These are phyloP conservation scores for Didymellaceae sp. DNA, from an alignment of 2,329 filamentous ascomycete species.

Conservation along the genomic window DNA sequence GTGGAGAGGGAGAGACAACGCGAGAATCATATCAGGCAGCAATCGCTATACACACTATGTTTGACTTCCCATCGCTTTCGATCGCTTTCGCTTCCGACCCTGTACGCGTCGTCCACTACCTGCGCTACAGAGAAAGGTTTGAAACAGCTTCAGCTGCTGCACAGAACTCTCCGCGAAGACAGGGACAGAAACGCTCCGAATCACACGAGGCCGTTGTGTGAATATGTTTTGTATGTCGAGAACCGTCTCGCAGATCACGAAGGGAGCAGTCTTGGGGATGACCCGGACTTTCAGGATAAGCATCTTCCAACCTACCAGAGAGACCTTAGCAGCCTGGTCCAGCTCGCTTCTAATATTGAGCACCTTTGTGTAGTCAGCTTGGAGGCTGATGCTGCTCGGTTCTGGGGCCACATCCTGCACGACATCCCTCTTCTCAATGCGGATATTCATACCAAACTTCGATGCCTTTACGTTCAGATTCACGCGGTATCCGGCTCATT, in stretches of 20 bases:
- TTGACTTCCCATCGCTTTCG: constrained; percentile 27
- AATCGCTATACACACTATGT: constrained; percentile 26
- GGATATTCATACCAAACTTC: constrained; percentile 22
- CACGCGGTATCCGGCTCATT: constrained; percentile 5
- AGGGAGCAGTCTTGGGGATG: constrained; percentile 27
- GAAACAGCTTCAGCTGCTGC: constrained; percentile 23
- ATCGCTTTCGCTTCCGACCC: constrained; percentile 25
- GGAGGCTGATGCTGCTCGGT: constrained; percentile 24
- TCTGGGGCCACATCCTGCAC: constrained; percentile 29
- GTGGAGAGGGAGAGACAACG: constrained; percentile 29
- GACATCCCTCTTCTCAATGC: not conserved
- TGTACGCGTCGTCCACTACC: constrained; percentile 35
- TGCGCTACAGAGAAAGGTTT: constrained; percentile 24
- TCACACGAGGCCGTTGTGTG: constrained; percentile 7
- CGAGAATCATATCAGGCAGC: constrained; percentile 29
- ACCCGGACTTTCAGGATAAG: constrained; percentile 1
- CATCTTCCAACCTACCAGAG: constrained; percentile 26
- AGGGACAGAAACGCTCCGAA: not conserved
- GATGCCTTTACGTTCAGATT: constrained; percentile 26
- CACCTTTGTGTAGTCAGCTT: constrained; percentile 33
- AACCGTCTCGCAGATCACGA: constrained; percentile 31
- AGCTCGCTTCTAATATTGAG: constrained; percentile 25
- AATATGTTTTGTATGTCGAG: constrained; percentile 33
- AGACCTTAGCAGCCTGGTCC: constrained; percentile 28
- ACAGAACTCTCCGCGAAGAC: constrained; percentile 22